Base-by-base conservation (phyloP, 2,329 filamentous ascomycete genomes). In the Sclerotinia subarctica region DNA sequence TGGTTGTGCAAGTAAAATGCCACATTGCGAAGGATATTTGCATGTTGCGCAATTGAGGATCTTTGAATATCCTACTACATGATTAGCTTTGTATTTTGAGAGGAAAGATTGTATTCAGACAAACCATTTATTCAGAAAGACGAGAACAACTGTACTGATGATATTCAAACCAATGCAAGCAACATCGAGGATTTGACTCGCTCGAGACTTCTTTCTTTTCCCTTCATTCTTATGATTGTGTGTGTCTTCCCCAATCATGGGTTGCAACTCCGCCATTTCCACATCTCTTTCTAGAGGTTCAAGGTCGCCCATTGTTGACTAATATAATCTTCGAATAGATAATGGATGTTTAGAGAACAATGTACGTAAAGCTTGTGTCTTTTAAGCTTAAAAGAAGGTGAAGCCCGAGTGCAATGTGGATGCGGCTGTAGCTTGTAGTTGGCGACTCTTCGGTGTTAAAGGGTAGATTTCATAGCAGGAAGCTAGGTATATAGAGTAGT, bases 11-110 rank as follows among this genome's bases (percentile, higher is more conserved):
- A 35, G 78, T 77, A 69, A 82, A 82, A 72, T 82, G 81, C 80
- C 80, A 82, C 78, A 81, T 82, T 24, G 81, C 80, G 57, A 82
- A 81, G 72, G 80, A 78, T 68, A 82, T 78, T 73, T 82, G 81
- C 76, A 79, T 81, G 29, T 77, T 75, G 68, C 80, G 78, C 68
- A 82, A 76, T 70, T 82, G 80, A 53, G 76, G 71, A 71, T 82
- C 80, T 72, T 75, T 78, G 72, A 82, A 80, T 32, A 81, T 80
- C 62, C 80, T 82, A 29, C 4, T 17, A n/a, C 11, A 15, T 56
- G 17, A 29, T 70, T 52, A 70, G 59, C 19, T 8, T 57, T 42
- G n/a, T 15, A 13, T 26, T 10, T 32, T 26, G 19, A 21, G 19
- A 29, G 5, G 17, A 29, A 8, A 51, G 46, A 15, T 19, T 15